Evolutionary conservation across 345 rosid genomes (phyloP).

Genomic region (Sisymbrium altissimum): DNA sequence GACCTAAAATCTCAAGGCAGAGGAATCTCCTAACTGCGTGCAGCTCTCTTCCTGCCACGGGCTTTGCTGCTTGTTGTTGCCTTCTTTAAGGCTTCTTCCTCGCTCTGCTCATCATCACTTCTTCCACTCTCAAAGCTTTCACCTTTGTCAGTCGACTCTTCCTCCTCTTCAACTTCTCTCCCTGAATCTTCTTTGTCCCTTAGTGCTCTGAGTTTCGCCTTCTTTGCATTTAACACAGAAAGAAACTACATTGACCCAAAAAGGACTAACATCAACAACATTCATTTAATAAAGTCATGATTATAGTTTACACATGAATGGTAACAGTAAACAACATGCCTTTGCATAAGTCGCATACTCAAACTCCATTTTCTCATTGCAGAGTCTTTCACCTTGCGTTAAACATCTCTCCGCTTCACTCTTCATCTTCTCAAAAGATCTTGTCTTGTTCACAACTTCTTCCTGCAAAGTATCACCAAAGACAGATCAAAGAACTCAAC

Average conservation of each 20-base stretch:
- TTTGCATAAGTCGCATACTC: conserved; percentile 73
- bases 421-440: conserved; percentile 59
- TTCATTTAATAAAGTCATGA: no score
- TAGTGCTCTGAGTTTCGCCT: conserved; percentile 75
- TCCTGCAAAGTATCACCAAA: conserved; percentile 35
- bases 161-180: conserved; percentile 44
- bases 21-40: no score
- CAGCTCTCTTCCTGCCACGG: no score
- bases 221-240: conserved; percentile 72
- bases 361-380: conserved; percentile 61
- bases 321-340: conserved; percentile 32
- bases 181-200: conserved; percentile 52
- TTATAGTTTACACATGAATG: no score
- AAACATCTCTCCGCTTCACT: conserved; percentile 81
- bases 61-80: conserved; percentile 34
- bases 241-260: conserved; percentile 47
- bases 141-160: conserved; percentile 59
- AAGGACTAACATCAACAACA: background rate
- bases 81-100: conserved; percentile 41
- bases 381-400: conserved; percentile 58
- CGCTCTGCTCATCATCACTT: conserved; percentile 36
- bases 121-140: conserved; percentile 55
- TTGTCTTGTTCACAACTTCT: conserved; percentile 65
- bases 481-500: background rate
- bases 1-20: background rate